Evolutionary conservation across 495 filamentous ascomycete species (phyloP).

Genomic region (Apiosordaria backusii): DNA sequence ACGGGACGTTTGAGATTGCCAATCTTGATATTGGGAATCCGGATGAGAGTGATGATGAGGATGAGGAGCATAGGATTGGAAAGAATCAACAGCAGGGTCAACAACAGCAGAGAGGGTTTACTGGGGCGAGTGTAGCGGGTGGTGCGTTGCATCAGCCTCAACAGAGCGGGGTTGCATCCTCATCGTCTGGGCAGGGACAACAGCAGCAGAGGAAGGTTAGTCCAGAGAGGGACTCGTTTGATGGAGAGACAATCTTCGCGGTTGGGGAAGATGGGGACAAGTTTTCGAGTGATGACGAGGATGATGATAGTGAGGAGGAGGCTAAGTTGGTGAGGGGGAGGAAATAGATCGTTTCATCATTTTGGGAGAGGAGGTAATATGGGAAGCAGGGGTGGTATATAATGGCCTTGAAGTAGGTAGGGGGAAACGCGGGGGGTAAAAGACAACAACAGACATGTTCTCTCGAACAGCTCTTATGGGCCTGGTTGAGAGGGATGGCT

Average conservation of each 20-base stretch:
- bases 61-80: constrained; percentile 47
- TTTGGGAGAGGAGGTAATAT: neutral
- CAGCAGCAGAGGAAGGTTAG: constrained; percentile 29
- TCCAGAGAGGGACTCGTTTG: constrained; percentile 65
- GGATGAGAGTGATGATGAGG: constrained; percentile 64
- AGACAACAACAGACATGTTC: neutral
- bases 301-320: constrained; percentile 60
- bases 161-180: constrained; percentile 1
- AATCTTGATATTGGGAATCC: constrained; percentile 68
- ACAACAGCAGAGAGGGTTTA: constrained; percentile 14
- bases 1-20: constrained; percentile 91
- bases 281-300: constrained; percentile 42
- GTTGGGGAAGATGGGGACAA: constrained; percentile 83
- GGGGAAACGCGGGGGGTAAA: neutral
- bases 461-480: neutral
- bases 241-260: constrained; percentile 92
- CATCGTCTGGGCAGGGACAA: constrained; percentile 13
- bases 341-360: constrained; percentile 21
- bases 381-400: neutral
- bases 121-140: constrained; percentile 2
- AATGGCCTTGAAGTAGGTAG: neutral
- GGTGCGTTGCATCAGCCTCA: neutral
- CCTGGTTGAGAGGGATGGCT: neutral
- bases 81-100: constrained; percentile 9
- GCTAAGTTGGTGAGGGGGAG: constrained; percentile 57